phyloP scores from a whole-genome alignment of 2,329 filamentous ascomycete genomes.

The Calonectria honghensis region DNA sequence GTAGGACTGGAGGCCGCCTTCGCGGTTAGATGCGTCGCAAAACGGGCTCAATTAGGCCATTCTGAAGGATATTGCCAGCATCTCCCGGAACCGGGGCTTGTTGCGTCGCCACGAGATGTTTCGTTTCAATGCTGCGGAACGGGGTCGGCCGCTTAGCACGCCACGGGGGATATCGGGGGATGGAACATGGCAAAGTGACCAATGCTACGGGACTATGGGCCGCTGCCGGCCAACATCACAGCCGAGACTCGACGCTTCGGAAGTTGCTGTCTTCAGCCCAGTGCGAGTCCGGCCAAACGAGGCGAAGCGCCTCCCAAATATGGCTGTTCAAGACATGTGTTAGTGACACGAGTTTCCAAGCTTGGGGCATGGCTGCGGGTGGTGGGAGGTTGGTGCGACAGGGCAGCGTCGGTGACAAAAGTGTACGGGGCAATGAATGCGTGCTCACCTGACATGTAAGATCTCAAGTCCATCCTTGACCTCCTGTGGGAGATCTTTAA shows the following conservation, averaged over 20 bases:
- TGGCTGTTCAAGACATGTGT: conserved; percentile 73
- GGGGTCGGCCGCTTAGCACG: conserved; percentile 41
- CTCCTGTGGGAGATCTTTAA: conserved; percentile 91
- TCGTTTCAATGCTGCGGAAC: conserved; percentile 50
- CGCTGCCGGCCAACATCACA: conserved; percentile 69
- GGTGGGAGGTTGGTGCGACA: conserved; percentile 46
- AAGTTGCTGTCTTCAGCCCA: conserved; percentile 85
- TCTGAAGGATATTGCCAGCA: conserved; percentile 34
- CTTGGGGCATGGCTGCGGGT: conserved; percentile 46
- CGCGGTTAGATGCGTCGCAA: conserved; percentile 55
- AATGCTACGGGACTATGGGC: conserved; percentile 22
- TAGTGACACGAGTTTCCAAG: conserved; percentile 53
- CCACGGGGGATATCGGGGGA: conserved; percentile 34
- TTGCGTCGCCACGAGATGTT: conserved; percentile 45
- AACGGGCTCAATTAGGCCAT: conserved; percentile 55
- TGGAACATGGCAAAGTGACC: conserved; percentile 27
- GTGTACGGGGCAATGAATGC: conserved; percentile 39
- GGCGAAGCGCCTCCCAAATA: conserved; percentile 94
- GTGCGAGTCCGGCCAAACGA: conserved; percentile 92
- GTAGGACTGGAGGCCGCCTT: conserved; percentile 49
- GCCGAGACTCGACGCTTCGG: conserved; percentile 84
- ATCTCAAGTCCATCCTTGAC: conserved; percentile 92
- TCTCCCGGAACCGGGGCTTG: conserved; percentile 34
- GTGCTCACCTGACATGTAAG: conserved; percentile 86
- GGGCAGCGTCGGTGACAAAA: conserved; percentile 43